Evolutionary conservation across 495 filamentous ascomycete genomes (phyloP), one percentile per base, ranked within the genome.

Genomic region (Penicillium odoratum): DNA sequence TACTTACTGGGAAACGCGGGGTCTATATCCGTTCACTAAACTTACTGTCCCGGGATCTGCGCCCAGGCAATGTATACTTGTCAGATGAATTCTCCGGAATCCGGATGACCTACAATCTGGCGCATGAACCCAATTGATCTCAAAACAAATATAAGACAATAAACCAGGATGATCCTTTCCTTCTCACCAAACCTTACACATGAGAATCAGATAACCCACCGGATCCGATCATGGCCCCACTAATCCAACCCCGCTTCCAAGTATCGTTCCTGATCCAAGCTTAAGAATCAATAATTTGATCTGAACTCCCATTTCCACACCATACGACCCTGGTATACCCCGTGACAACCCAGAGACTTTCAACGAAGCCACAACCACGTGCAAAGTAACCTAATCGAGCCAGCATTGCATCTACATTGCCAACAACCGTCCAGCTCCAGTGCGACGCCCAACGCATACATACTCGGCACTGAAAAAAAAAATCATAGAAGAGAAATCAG

Each of bases 151-250:
- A 16, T 48, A n/a, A 15, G 46, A 48, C 25, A 31, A 6, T 13
- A 31, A 48, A 16, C 46, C 46, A 48, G 46, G 46, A 48, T 51
- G 16, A 38, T 31, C 49, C 49, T 25, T 38, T 4, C 13, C 10
- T 15, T 21, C 21, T 21, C 21, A 21, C 38, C 15, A 7, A 40
- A 11, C 11, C 18, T 25, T 15, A 9, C 49, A 31, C 49, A 38
- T 51, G 49, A n/a, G 21, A 40, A 53, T 43, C 51, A 43, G 51
- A 53, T 53, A 44, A 53, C 44, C 25, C 51, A 47, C 18, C 28
- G 46, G 46, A 33, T 48, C 46, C 46, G 33, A 48, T 30, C 46
- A 48, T 48, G 28, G 46, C 46, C 46, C 46, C 46, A 48, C 46
- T 7, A 48, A 5, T 48, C 7, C 28, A 30, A 30, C 46, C 46